These are phyloP conservation scores for Dispira simplex DNA, from an alignment of 192 early-diverging fungal genomes.

Conservation along the genomic window DNA sequence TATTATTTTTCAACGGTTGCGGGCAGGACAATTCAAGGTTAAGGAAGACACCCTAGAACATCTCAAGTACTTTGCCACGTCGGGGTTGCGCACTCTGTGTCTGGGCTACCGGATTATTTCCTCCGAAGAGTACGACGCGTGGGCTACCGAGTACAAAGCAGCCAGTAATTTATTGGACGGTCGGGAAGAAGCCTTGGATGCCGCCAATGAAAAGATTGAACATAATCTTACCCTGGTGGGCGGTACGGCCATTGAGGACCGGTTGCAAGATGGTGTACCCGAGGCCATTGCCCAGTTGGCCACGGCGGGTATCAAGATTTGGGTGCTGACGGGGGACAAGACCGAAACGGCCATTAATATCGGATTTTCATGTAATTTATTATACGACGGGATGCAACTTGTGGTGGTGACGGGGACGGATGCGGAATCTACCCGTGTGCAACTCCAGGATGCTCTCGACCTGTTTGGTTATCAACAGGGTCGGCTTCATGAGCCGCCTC, in stretches of 20 bases:
- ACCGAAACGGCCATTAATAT: conserved; percentile 97
- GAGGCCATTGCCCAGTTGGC: conserved; percentile 75
- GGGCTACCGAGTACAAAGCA: conserved; percentile 53
- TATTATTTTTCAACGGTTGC: conserved; percentile 74
- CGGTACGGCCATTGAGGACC: conserved; percentile 97
- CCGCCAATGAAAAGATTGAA: conserved; percentile 66
- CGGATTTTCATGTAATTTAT: conserved; percentile 84
- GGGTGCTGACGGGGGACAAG: conserved; percentile 97
- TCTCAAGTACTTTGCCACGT: conserved; percentile 73
- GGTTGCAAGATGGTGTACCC: conserved; percentile 94
- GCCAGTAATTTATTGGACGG: conserved; percentile 57
- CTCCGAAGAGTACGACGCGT: conserved; percentile 51
- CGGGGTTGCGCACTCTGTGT: conserved; percentile 75
- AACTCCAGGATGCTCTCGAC: conserved; percentile 48
- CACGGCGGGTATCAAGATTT: conserved; percentile 82
- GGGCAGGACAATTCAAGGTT: conserved; percentile 47
- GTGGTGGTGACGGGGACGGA: conserved; percentile 52
- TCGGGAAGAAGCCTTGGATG: conserved; percentile 70
- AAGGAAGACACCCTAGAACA: conserved; percentile 52
- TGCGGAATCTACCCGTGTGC: conserved; percentile 36
- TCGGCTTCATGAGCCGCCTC: neutral
- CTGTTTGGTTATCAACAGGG: conserved; percentile 35
- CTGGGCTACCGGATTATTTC: conserved; percentile 58
- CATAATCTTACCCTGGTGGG: conserved; percentile 64
- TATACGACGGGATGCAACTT: conserved; percentile 69